These are phyloP conservation scores for Aspergillus cavernicola DNA, from an alignment of 495 filamentous ascomycete genomes.

Conservation along the genomic window DNA sequence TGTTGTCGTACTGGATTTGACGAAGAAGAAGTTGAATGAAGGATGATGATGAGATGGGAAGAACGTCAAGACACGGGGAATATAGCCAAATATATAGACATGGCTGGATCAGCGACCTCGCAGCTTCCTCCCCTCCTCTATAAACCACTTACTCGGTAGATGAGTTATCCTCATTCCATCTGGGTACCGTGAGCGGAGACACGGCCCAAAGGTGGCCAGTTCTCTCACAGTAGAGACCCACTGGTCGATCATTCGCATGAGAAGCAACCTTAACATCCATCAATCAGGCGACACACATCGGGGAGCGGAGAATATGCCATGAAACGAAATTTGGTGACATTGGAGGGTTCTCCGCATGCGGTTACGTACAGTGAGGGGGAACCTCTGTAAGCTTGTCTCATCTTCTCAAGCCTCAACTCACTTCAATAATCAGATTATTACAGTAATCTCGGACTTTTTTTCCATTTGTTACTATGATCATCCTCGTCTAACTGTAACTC, in stretches of 20 bases:
- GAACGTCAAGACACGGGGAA: constrained; percentile 9
- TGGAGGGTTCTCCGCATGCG: constrained; percentile 18
- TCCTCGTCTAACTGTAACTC: neutral
- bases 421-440: neutral
- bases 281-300: too few relatives aligned
- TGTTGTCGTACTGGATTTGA: neutral
- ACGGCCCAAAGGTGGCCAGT: neutral
- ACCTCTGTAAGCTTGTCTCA: neutral
- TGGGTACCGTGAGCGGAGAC: constrained; percentile 2
- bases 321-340: too few relatives aligned
- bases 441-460: constrained; percentile 4
- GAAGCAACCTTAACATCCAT: too few relatives aligned
- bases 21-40: constrained; percentile 4
- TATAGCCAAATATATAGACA: constrained; percentile 18
- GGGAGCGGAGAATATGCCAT: neutral
- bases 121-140: constrained; percentile 4
- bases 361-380: constrained; percentile 1
- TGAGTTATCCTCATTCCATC: neutral
- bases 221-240: neutral
- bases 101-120: neutral
- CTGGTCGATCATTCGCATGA: neutral
- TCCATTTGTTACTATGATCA: neutral
- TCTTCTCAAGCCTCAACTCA: neutral
- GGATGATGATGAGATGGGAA: constrained; percentile 8
- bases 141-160: neutral